These are phyloP conservation scores for Fraxinus xanthoxyloides DNA, from an alignment of 305 asterid genomes.

Conservation along the genomic window DNA sequence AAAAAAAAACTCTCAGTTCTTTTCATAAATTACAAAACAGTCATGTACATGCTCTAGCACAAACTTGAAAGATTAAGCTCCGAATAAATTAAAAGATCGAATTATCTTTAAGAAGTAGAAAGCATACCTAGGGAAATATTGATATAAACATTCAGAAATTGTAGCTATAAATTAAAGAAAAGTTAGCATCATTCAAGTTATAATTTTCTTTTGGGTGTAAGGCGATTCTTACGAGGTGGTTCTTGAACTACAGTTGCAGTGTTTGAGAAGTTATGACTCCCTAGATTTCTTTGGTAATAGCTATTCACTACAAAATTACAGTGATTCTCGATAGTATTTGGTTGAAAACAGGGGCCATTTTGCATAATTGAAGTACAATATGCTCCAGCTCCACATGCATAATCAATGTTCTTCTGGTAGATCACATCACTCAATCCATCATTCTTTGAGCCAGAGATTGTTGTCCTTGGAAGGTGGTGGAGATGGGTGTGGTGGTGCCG, in stretches of 20 bases:
- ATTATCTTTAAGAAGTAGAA: neutral
- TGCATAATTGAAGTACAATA: neutral
- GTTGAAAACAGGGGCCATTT: neutral
- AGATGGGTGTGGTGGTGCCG: no score
- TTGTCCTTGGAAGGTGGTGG: no score
- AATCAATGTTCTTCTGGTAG: neutral
- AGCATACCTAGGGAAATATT: neutral
- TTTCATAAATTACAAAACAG: neutral
- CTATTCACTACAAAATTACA: neutral
- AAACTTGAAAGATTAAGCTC: neutral
- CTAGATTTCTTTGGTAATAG: neutral
- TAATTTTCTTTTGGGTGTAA: neutral
- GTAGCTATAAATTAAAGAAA: neutral
- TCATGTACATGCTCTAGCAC: neutral
- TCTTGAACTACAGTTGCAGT: neutral
- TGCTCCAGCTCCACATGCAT: neutral
- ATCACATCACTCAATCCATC: neutral
- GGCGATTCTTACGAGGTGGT: neutral
- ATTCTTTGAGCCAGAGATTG: no score
- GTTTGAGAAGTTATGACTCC: neutral
- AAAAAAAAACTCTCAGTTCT: neutral
- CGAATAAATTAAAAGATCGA: neutral
- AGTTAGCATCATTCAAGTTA: neutral
- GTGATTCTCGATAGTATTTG: neutral
- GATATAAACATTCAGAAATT: neutral